Conservation (phyloP, 2,329 filamentous ascomycete genomes). For the Diaporthe citri region DNA sequence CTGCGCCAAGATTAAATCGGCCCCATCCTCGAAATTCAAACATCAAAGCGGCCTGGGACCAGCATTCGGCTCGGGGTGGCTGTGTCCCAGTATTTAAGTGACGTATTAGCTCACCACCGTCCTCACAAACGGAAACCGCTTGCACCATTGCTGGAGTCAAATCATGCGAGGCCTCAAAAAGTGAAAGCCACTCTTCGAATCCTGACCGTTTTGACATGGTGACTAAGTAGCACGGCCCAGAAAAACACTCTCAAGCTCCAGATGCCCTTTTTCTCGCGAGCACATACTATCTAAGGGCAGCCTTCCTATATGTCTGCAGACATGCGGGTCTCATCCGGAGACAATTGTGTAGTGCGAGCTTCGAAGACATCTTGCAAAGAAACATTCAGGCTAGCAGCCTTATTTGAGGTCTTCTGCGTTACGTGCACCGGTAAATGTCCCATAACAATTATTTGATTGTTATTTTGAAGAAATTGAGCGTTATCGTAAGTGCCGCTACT, state of each 20-base stretch:
- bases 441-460: not conserved
- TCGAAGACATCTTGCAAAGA: not conserved
- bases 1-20: constrained; percentile 12
- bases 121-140: not conserved
- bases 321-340: not conserved
- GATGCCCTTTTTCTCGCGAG: too few species aligned
- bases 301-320: not conserved
- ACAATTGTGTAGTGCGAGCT: too few species aligned
- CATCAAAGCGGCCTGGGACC: constrained; percentile 28
- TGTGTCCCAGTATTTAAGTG: constrained; percentile 12
- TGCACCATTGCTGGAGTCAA: not conserved
- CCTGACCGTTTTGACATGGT: not conserved
- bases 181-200: not conserved
- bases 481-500: not conserved
- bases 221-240: not conserved
- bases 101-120: not conserved
- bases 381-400: not conserved
- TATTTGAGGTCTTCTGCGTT: too few species aligned
- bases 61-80: constrained; percentile 23
- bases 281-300: not conserved
- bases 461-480: not conserved
- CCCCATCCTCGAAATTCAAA: constrained; percentile 25
- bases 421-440: not conserved
- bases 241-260: not conserved
- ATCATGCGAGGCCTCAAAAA: not conserved